These are phyloP conservation scores for Amphichorda felina DNA, from an alignment of 2,329 filamentous ascomycete species.

Conservation along the genomic window DNA sequence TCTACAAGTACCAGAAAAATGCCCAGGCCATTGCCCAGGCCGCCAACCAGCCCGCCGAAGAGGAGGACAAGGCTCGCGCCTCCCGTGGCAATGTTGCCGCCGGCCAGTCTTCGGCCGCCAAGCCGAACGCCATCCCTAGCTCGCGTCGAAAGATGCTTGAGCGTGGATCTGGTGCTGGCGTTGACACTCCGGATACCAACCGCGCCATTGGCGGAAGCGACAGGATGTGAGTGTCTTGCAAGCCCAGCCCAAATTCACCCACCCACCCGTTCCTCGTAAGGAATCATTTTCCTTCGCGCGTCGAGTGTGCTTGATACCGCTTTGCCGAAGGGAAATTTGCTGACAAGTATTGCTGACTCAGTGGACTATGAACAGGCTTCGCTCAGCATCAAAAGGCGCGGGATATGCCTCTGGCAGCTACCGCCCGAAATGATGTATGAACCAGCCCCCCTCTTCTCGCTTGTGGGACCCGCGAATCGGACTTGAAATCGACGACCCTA, in stretches of 20 bases:
- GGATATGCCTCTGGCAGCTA: conserved; percentile 28
- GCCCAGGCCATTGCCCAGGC: conserved; percentile 87
- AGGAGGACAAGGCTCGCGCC: conserved; percentile 65
- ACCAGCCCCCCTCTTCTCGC: conserved; percentile 7
- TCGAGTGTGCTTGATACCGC: conserved; percentile 67
- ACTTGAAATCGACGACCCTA: not conserved
- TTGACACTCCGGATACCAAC: conserved; percentile 61
- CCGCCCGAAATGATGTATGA: conserved; percentile 20
- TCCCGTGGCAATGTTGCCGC: conserved; percentile 54
- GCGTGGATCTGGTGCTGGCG: conserved; percentile 42
- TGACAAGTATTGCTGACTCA: conserved; percentile 73
- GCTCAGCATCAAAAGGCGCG: conserved; percentile 67
- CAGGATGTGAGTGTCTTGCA: conserved; percentile 80
- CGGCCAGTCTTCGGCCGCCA: conserved; percentile 50
- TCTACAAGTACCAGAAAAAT: conserved; percentile 99
- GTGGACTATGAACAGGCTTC: conserved; percentile 76
- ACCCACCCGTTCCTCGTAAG: conserved; percentile 65
- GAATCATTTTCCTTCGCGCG: conserved; percentile 69
- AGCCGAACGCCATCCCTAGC: conserved; percentile 61
- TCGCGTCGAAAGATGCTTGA: conserved; percentile 79
- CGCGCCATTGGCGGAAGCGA: conserved; percentile 70
- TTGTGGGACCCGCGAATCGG: conserved; percentile 4
- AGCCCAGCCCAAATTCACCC: conserved; percentile 24
- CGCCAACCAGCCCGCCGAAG: conserved; percentile 55
- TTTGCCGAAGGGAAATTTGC: conserved; percentile 58